Evolutionary conservation across 495 filamentous ascomycete genomes (phyloP), one percentile per base, ranked within the genome.

Genomic region (Hypoxylon lenormandii): DNA sequence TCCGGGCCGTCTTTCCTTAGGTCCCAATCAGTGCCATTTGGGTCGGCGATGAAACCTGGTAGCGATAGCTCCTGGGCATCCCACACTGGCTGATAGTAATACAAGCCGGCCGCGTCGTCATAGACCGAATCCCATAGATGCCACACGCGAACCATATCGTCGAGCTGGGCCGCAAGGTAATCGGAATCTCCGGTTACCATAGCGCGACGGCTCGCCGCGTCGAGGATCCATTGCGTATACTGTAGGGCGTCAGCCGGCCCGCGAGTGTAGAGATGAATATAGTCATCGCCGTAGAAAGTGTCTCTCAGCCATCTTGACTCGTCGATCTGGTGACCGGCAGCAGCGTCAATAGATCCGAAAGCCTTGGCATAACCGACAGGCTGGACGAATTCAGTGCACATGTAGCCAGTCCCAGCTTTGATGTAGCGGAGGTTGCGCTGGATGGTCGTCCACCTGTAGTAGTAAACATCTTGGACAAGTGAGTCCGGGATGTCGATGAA

Each of bases 401-500:
- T 75, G 52, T 80, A 83, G 19, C 81, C 81, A 16, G 77, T 75
- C 1, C 80, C 80, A 46, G 79, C 72, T 6, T 58, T 71, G 47
- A 76, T 75, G 54, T 81, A 83, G 23, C 76, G 77, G 21, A 81
- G 55, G 59, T 82, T 81, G 2, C 80, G 72, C 59, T 79, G 74
- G 28, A 81, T 66, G 11, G 80, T 75, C 0, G 77, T 80, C 68
- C 77, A 77, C 51, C 80, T 78, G 56, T 83, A 82, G 53, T 82
- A 83, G 54, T 82, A 83, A 18, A 83, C 78, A 64, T 81, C 80
- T 60, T 81, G 74, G 28, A 82, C 73, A 22, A 74, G 70, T 49
- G 71, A 18, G 53, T 83, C 80, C 8, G 80, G 81, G 38, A 80
- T 76, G 43, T 83, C 80, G 23, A 91, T 79, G 64, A 76, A 83